Base-by-base conservation (phyloP, 2,329 filamentous ascomycete species). In the Pseudogymnoascus sp. region DNA sequence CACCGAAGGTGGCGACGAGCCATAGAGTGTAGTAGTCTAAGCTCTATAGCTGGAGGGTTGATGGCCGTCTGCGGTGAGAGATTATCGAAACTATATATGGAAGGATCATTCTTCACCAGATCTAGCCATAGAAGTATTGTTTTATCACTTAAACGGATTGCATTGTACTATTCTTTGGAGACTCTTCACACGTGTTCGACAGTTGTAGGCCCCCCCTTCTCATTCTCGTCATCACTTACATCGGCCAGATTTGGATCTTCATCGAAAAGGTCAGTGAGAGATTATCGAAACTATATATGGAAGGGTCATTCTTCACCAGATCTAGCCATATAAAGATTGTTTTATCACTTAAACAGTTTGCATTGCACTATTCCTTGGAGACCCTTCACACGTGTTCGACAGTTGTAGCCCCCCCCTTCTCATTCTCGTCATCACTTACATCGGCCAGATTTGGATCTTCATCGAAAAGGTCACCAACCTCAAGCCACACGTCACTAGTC, bases 401-500 rank as follows among this genome's bases (percentile, higher is more conserved):
- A 7, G 37, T 39, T 19, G 37, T 39, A 10, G n/a, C 37, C n/a
- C n/a, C 37, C n/a, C 6, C 37, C n/a, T 39, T 39, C n/a, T 39
- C 37, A 39, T 10, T n/a, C 37, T 39, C 37, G n/a, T 39, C n/a
- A 39, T 39, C 37, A 39, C 37, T 39, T 19, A 2, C 37, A 16
- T 39, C 37, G 1, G 37, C 37, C 10, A 39, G 37, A 19, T 39
- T 39, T 39, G 37, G 37, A 39, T 39, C 37, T 39, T 85, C 81
- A 2, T 83, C 80, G 60, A 87, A 80, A 67, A 85, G 80, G 21
- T 85, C 82, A 3, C 85, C 86, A 19, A 92, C 83, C 74, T 95
- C 91, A 74, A 89, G 82, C 92, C 92, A 96, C 8, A 73, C 78
- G 10, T 87, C 81, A 71, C 89, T 92, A 4, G 82, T 87, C 0